A percentile compares a stretch with the other conserved stretches of the same genome.
Evolutionary conservation across 2,329 filamentous ascomycete genomes (phyloP).

Genomic region (Zymoseptoria crescenta): DNA sequence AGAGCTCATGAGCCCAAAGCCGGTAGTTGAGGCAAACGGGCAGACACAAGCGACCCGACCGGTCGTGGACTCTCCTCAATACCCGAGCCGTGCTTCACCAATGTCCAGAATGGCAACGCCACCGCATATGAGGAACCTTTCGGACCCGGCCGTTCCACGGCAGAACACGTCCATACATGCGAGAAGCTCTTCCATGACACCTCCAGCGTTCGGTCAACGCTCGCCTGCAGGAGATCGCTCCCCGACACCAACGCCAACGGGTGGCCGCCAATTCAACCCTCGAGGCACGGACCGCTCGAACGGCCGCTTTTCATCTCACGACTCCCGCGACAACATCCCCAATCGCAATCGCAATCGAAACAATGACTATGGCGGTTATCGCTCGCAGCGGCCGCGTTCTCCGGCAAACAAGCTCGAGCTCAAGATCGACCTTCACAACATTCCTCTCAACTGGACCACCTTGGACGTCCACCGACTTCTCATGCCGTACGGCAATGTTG

Average conservation of each 20-base stretch:
- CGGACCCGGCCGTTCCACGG: not conserved
- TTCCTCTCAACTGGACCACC: slow-evolving; percentile 17
- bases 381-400: not conserved
- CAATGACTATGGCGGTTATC: not conserved
- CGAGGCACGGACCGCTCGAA: not conserved
- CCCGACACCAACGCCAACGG: not conserved
- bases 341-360: not conserved
- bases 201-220: not conserved
- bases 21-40: not conserved
- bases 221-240: not conserved
- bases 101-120: not conserved
- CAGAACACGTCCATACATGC: not conserved
- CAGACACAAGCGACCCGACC: not conserved
- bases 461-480: slow-evolving; percentile 17
- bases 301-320: too few species aligned
- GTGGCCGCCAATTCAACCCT: not conserved
- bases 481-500: slow-evolving; percentile 9
- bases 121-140: not conserved
- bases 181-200: not conserved
- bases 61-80: not conserved
- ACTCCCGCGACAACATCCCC: not conserved
- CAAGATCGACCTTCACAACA: slow-evolving; percentile 6
- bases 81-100: not conserved
- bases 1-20: too few species aligned
- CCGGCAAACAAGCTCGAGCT: slow-evolving; percentile 9